Evolutionary conservation across 148 eudicot genomes (phyloP).

Genomic region (Rhododendron molle): DNA sequence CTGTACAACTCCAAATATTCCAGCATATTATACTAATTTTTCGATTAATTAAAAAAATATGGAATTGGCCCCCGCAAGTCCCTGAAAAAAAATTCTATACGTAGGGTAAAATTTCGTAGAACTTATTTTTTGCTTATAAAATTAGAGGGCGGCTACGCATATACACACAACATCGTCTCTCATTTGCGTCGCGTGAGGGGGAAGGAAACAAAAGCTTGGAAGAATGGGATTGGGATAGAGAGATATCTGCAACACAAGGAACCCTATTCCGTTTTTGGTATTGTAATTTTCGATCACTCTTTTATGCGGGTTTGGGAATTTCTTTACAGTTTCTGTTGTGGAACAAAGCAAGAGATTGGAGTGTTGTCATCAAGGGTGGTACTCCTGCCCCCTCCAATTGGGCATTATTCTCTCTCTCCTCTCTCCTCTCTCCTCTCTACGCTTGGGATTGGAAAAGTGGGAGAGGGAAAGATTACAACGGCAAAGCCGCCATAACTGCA

Average conservation of each 20-base stretch:
- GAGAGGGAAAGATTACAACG: slow-evolving; percentile 8
- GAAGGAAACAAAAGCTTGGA: background rate
- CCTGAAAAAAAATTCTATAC: too few species aligned
- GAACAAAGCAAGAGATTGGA: slow-evolving; percentile 5
- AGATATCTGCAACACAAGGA: background rate
- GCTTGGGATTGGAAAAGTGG: background rate
- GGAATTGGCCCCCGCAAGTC: too few species aligned
- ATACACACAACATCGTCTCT: too few species aligned
- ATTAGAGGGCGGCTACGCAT: too few species aligned
- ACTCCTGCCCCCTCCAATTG: background rate
- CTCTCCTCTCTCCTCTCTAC: slow-evolving; percentile 1
- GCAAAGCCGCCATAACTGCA: background rate
- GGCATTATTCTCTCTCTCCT: background rate
- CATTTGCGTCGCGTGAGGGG: background rate
- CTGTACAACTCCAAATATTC: too few species aligned
- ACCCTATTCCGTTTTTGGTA: background rate
- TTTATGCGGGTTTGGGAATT: background rate
- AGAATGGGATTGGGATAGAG: slow-evolving; percentile 3
- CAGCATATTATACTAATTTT: too few species aligned
- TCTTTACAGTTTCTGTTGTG: background rate
- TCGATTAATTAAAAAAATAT: too few species aligned
- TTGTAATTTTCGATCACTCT: background rate
- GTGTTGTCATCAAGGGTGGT: background rate
- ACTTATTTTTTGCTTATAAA: too few species aligned
- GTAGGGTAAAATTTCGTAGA: too few species aligned